A percentile compares a stretch with the other conserved stretches of the same genome.
These are phyloP conservation scores for Tricholoma furcatifolium DNA, from an alignment of 768 basidiomycete species.

Conservation along the genomic window DNA sequence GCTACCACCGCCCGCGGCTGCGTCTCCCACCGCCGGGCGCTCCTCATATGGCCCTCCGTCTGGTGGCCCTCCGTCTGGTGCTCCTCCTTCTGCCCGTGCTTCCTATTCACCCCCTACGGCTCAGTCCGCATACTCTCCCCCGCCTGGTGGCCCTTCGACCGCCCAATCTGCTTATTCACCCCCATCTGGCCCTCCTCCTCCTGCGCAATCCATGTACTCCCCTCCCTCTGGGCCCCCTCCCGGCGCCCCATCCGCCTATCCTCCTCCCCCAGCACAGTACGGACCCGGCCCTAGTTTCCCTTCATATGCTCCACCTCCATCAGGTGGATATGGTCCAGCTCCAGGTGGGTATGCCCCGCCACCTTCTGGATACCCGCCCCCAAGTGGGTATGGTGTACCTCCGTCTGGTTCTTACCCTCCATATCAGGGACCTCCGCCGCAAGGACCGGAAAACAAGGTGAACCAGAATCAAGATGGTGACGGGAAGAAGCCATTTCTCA, in stretches of 20 bases:
- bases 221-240: conserved; percentile 2
- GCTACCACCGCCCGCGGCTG: conserved; percentile 23
- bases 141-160: conserved; percentile 9
- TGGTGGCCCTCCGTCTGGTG: no score
- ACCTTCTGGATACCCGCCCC: conserved; percentile 2
- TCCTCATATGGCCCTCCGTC: no score
- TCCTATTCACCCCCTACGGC: conserved; percentile 10
- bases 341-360: conserved; percentile 3
- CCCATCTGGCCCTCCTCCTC: conserved; percentile 8
- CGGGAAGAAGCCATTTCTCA: conserved; percentile 45
- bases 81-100: not conserved
- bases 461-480: conserved; percentile 20
- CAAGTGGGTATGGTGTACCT: conserved; percentile 12
- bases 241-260: not conserved
- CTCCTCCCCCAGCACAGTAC: conserved; percentile 2
- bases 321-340: not conserved
- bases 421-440: not conserved
- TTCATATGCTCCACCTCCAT: conserved; percentile 3
- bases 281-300: not conserved
- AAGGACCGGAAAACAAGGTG: conserved; percentile 2
- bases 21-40: not conserved
- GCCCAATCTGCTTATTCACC: conserved; percentile 5
- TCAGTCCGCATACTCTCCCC: conserved; percentile 3
- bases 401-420: conserved; percentile 10
- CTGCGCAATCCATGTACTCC: conserved; percentile 3